Base-by-base conservation (phyloP, 2,329 filamentous ascomycete genomes). In the Xylaria sp. region DNA sequence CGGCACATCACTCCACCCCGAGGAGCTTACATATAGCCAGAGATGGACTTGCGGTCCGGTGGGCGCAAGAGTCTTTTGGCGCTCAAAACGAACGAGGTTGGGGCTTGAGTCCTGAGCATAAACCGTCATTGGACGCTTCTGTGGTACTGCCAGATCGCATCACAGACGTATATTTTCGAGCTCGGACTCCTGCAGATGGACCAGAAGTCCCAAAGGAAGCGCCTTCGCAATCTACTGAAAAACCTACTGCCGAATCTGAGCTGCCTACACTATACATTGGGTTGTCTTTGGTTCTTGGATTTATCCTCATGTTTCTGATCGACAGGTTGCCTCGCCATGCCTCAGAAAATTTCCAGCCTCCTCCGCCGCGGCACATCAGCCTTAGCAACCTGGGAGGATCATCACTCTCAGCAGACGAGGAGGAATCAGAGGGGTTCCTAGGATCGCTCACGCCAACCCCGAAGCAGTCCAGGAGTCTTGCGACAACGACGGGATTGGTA, bases 271-370 rank as follows among this genome's bases (percentile, higher is more conserved):
- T 91, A 73, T 96, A 93, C 81, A 92, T 99, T 67, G 96, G 96
- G 5, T 86, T 98, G 63, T 93, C 94, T 1, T 84, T 99, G 61
- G 89, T 97, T 65, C 84, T 93, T 18, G 96, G 96, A 13, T 99
- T 98, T 81, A 90, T 97, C 66, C 87, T 98, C 73, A 99, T 99
- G 96, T 98, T 97, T 78, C 87, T 99, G 25, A 92, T 99, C 77
- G 95, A 99, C 81, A 90, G 93, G 61, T 82, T 97, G 9, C 94
- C 94, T 8, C 89, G 90, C 50, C 92, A 94, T 78, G 89, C 90
- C 6, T 87, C 88, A 1, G 86, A 92, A 23, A 85, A 87, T 50
- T 83, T 92, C 46, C 90, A 90, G 75, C 83, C 87, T 23, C 85
- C 91, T 15, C 85, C 90, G 62, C 92, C 91, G 18, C 90, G 94